Conservation (phyloP, 129 eudicot genomes). For the Escallonia rubra region DNA sequence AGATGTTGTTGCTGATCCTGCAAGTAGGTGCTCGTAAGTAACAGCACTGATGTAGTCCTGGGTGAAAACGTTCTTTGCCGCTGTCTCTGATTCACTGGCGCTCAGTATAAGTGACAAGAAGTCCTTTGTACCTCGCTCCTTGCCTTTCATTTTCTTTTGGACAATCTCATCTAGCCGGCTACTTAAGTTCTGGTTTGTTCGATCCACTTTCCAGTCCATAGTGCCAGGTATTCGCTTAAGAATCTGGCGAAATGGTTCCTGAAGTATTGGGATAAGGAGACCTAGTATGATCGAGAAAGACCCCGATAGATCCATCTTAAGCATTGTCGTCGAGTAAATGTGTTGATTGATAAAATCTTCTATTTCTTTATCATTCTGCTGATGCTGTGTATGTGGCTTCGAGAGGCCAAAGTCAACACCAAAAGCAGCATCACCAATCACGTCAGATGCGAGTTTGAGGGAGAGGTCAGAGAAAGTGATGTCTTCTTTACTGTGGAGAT, state of each 20-base stretch:
- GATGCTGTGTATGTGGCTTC: conserved; percentile 25
- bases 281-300: conserved; percentile 84
- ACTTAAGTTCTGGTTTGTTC: conserved; percentile 55
- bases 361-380: conserved; percentile 32
- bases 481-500: conserved; percentile 30
- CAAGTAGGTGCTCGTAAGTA: conserved; percentile 84
- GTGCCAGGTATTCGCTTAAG: conserved; percentile 78
- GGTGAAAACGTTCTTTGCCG: conserved; percentile 52
- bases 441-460: conserved; percentile 76
- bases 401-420: conserved; percentile 88
- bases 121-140: conserved; percentile 45
- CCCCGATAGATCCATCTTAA: conserved; percentile 89
- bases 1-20: conserved; percentile 92
- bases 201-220: conserved; percentile 79
- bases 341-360: conserved; percentile 79
- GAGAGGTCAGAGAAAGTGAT: conserved; percentile 56
- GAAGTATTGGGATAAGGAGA: conserved; percentile 74
- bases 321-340: conserved; percentile 78
- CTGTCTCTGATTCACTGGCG: conserved; percentile 61
- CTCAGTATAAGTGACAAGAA: conserved; percentile 71
- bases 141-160: conserved; percentile 35
- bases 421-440: conserved; percentile 89
- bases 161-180: conserved; percentile 64
- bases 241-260: conserved; percentile 84
- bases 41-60: conserved; percentile 74